Base-by-base conservation (phyloP, 2,329 filamentous ascomycete genomes). In the Fusarium odoratissimum region DNA sequence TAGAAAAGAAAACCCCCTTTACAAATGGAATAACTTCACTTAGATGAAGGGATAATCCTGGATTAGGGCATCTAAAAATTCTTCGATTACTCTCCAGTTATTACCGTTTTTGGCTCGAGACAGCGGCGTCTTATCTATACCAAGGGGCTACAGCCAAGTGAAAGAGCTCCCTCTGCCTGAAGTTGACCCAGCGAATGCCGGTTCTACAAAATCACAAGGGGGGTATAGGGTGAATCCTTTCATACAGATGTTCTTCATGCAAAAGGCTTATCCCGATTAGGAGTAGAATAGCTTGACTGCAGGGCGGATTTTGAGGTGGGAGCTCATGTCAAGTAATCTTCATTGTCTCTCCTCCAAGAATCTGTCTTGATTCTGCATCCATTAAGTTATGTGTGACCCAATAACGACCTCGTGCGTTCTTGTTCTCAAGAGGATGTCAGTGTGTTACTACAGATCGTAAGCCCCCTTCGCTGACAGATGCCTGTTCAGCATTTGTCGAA, bases 221-320 rank as follows among this genome's bases (percentile, higher is more conserved):
- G 17, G 19, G n/a, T 41, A 54, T 65, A 66, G 28, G 35, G 37
- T 64, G 49, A 31, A 41, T 14, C 10, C 14, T 31, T 31, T 16
- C 13, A 38, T 31, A 14, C 48, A 49, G n/a, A 38, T 33, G n/a
- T 37, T 37, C 38, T 51, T 58, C 28, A 40, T 23, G 25, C 48
- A 21, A 42, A 40, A 30, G 40, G 35, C 44, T 52, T 69, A 11
- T 52, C 64, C 49, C 40, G 23, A 55, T 68, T 60, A 38, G 71
- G 71, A 70, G 71, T 71, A 71, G 58, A 71, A 70, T 46, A 63
- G 38, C 23, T 30, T 31, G 35, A 35, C 37, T 42, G 52, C 61
- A 67, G 30, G 41, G 30, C 57, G 35, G 42, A 41, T 54, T 67
- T 41, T 64, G 57, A 68, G 55, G 67, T 55, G 42, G 42, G 57